A percentile compares a stretch with the other conserved stretches of the same genome.
Conservation (phyloP, 225 moss, liverwort and hornwort genomes). For the Climacium dendroides region DNA sequence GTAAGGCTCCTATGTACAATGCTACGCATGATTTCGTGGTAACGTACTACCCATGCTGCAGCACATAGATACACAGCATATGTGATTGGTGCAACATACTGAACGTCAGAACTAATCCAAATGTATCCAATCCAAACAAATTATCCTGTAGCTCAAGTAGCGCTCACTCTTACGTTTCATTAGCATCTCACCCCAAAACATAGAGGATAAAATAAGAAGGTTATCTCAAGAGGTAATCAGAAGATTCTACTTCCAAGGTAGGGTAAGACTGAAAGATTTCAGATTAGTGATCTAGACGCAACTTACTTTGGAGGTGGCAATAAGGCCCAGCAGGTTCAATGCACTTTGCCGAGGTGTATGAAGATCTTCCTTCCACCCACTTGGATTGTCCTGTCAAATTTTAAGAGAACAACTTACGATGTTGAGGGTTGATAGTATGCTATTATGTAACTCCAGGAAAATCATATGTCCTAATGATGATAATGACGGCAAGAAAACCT, state of each 20-base stretch:
- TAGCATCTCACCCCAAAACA: not conserved
- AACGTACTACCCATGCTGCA: not conserved
- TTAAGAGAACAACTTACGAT: not conserved
- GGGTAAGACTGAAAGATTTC: not conserved
- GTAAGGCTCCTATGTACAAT: not conserved
- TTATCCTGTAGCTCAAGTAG: not conserved
- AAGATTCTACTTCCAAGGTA: not conserved
- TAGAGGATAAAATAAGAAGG: not conserved
- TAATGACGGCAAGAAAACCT: not conserved
- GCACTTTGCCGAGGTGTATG: constrained; percentile 84
- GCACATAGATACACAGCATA: not conserved
- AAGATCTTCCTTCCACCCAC: constrained; percentile 89
- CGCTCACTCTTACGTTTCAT: not conserved
- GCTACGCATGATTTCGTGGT: not conserved
- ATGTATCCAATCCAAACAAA: not conserved
- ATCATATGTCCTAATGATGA: not conserved
- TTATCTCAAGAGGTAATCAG: not conserved
- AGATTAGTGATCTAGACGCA: not conserved
- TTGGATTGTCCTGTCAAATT: constrained; percentile 65
- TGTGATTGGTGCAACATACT: not conserved
- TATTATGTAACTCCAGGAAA: not conserved
- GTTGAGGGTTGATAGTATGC: not conserved
- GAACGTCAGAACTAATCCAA: not conserved
- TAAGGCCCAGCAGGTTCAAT: constrained; percentile 74
- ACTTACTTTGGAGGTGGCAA: constrained; percentile 81